Base-by-base conservation (phyloP, 1,284 basidiomycete genomes). In the Ceratobasidium sp. region DNA sequence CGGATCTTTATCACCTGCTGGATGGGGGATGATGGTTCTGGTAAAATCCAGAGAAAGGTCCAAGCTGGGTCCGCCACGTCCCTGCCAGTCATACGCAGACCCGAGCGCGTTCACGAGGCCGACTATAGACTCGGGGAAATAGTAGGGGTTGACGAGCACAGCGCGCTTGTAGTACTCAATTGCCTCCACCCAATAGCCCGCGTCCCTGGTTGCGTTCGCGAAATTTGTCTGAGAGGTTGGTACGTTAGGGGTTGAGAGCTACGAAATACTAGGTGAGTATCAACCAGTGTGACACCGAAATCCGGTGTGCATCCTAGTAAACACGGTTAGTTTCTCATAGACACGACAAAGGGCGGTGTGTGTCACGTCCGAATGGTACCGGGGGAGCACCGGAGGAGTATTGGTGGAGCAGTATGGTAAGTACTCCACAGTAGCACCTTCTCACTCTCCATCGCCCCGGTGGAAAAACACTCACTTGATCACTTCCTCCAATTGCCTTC, bases 231-330 rank as follows among this genome's bases (percentile, higher is more conserved):
- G 22, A 5, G 43, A n/a, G 19, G 19, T n/a, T 40, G 13, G 43
- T 1, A 44, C 25, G 25, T 56, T 8, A 46, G 49, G 1, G 29
- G 25, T 32, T 29, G 61, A 52, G 49, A 7, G 9, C 22, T 43
- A 37, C 4, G n/a, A 29, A 29, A 22, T 29, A 19, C 15, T 17
- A 34, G 1, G 11, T 32, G 61, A 43, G 40, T 22, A 77, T 90
- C 90, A 22, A 89, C 89, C 11, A 90, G 83, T 0, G 90, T 89
- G 66, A 90, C 87, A 71, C 89, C 90, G 76, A 88, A 88, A 79
- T 87, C 86, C 2, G 90, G 89, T 81, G 79, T 89, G 89, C 80
- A 87, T 84, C 62, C 84, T 85, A 73, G 17, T 34, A 32, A 44
- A 17, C 22, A 29, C 52, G 19, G 34, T 32, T 57, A 40, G 57